These are phyloP conservation scores for Phytopythium sindhum DNA, from an alignment of 352 stramenopile genomes.

Conservation along the genomic window DNA sequence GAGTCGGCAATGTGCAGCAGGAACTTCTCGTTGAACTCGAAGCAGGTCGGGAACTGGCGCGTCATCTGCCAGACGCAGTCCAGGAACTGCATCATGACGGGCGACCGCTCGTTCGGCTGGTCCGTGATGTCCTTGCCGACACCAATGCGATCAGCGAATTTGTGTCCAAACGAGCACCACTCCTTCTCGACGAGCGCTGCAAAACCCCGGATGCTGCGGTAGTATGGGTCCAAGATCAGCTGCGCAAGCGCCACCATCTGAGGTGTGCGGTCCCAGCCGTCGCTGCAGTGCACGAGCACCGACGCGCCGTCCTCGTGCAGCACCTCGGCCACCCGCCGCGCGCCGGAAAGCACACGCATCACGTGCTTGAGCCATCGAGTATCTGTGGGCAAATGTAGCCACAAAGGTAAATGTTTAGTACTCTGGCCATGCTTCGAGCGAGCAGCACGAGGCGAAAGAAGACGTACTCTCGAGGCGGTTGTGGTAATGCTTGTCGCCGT, in stretches of 20 bases:
- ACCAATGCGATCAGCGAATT: constrained; percentile 83
- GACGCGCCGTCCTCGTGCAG: constrained; percentile 81
- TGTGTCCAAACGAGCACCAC: constrained; percentile 89
- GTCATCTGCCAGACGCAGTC: constrained; percentile 89
- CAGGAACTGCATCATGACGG: constrained; percentile 86
- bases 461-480: constrained; percentile 79
- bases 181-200: constrained; percentile 84
- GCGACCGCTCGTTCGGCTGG: constrained; percentile 78
- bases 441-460: background rate
- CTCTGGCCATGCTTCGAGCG: constrained; percentile 4
- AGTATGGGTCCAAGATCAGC: constrained; percentile 85
- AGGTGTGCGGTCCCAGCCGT: constrained; percentile 85
- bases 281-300: constrained; percentile 84
- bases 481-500: constrained; percentile 87
- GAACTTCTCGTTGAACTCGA: constrained; percentile 89
- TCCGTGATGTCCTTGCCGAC: constrained; percentile 78
- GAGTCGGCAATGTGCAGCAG: constrained; percentile 74
- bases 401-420: background rate
- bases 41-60: constrained; percentile 82
- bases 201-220: constrained; percentile 82
- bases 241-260: constrained; percentile 79
- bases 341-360: constrained; percentile 81
- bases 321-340: constrained; percentile 69
- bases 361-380: constrained; percentile 97
- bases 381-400: constrained; percentile 38